These are phyloP conservation scores for Apiotrichum laibachii DNA, from an alignment of 1,284 basidiomycete genomes.

Conservation along the genomic window DNA sequence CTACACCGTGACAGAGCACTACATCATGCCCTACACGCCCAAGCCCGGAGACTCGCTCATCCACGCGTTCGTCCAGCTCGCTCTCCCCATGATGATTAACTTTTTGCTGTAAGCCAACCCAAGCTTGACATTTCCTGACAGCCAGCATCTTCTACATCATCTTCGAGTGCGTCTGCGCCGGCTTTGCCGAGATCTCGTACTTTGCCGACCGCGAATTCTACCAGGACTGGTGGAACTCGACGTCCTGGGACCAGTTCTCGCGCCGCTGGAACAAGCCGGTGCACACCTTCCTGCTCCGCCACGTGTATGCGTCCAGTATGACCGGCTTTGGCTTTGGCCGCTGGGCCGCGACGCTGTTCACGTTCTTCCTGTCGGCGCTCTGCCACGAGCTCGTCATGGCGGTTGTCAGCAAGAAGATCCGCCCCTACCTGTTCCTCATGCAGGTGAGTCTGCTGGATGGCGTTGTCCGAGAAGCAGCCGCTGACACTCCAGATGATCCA, in stretches of 20 bases:
- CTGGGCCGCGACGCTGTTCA: conserved; percentile 79
- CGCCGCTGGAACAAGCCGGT: conserved; percentile 87
- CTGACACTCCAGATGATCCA: conserved; percentile 67
- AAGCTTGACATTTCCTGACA: conserved; percentile 8
- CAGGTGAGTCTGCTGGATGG: conserved; percentile 32
- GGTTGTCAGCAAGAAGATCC: conserved; percentile 85
- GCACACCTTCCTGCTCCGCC: conserved; percentile 79
- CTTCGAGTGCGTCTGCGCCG: conserved; percentile 90
- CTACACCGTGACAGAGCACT: conserved; percentile 84
- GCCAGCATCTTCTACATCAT: conserved; percentile 49
- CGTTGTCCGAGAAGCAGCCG: not conserved
- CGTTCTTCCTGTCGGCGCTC: conserved; percentile 82
- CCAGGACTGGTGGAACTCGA: conserved; percentile 98
- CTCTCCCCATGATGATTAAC: conserved; percentile 83
- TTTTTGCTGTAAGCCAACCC: conserved; percentile 47
- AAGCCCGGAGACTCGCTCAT: conserved; percentile 67
- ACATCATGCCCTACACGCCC: conserved; percentile 79
- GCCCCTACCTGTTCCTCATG: conserved; percentile 51
- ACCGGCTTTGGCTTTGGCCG: conserved; percentile 70
- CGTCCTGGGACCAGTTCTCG: conserved; percentile 93
- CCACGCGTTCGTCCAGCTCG: conserved; percentile 75
- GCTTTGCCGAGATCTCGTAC: conserved; percentile 84
- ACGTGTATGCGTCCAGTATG: conserved; percentile 89
- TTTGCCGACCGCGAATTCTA: conserved; percentile 97
- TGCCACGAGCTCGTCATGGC: conserved; percentile 97